Conservation (phyloP, 2,329 filamentous ascomycete genomes). For the Stachybotrys echinatus region DNA sequence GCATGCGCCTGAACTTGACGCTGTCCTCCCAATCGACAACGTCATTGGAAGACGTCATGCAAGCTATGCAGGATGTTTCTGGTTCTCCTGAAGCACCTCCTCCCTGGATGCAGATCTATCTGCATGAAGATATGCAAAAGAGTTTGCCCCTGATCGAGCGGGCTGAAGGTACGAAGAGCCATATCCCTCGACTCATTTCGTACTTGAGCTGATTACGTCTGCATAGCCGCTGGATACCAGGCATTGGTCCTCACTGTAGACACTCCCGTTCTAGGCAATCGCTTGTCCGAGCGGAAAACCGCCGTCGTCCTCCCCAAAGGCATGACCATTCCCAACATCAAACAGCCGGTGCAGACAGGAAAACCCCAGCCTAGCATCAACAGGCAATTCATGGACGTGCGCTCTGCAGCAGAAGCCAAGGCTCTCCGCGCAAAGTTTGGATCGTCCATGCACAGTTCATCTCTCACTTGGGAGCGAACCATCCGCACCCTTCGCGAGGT, state of each 20-base stretch:
- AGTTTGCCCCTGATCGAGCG: conserved; percentile 15
- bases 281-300: conserved; percentile 20
- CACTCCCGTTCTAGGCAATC: conserved; percentile 21
- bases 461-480: conserved; percentile 14
- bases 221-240: conserved; percentile 17
- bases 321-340: conserved; percentile 15
- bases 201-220: background rate
- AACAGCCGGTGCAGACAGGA: conserved; percentile 2
- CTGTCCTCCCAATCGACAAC: conserved; percentile 20
- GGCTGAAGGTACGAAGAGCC: conserved; percentile 12
- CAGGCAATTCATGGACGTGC: conserved; percentile 11
- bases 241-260: conserved; percentile 22
- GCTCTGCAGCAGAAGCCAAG: conserved; percentile 12
- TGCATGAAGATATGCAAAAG: conserved; percentile 10
- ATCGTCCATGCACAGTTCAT: conserved; percentile 10
- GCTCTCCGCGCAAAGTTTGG: conserved; percentile 6
- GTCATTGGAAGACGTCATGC: conserved; percentile 20
- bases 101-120: conserved; percentile 14
- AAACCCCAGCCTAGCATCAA: conserved; percentile 6
- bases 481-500: conserved; percentile 14
- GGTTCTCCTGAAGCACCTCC: conserved; percentile 5
- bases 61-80: conserved; percentile 1
- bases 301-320: conserved; percentile 12
- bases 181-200: background rate
- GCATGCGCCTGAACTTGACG: conserved; percentile 16